phyloP scores from a whole-genome alignment of 129 eudicot species.

The Flaveria linearis region DNA sequence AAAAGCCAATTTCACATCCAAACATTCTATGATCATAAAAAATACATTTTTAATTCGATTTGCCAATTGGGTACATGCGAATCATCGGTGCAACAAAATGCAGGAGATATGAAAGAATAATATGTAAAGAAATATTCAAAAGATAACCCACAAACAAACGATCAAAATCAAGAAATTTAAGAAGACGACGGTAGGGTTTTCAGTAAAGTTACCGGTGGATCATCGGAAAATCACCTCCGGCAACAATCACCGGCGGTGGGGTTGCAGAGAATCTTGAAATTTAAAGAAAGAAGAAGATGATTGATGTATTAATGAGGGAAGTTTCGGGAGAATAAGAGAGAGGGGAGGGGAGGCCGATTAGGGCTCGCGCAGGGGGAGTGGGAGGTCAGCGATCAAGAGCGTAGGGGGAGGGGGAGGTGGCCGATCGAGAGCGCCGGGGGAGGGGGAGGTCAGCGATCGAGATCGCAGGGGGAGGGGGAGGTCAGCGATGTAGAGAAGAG shows the following conservation, averaged over 20 bases:
- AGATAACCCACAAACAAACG: slow-evolving; percentile 22
- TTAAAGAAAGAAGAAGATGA: background rate
- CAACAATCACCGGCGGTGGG: slow-evolving; percentile 13
- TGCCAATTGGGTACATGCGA: background rate
- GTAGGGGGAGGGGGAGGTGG: too few relatives aligned
- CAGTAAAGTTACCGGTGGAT: slow-evolving; percentile 26
- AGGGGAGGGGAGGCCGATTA: too few relatives aligned
- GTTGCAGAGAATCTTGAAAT: slow-evolving; percentile 19
- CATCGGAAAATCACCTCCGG: slow-evolving; percentile 9
- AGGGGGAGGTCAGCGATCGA: too few relatives aligned
- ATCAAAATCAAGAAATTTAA: background rate
- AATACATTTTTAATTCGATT: background rate
- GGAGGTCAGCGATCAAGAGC: too few relatives aligned
- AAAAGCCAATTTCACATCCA: background rate
- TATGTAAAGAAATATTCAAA: slow-evolving; percentile 3
- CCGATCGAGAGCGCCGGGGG: too few relatives aligned
- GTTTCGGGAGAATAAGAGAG: slow-evolving; percentile 11
- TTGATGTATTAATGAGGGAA: background rate
- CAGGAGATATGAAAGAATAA: background rate
- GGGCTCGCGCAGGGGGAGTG: too few relatives aligned
- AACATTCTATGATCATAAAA: background rate
- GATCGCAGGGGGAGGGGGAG: too few relatives aligned
- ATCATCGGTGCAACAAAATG: background rate
- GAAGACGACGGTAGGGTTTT: slow-evolving; percentile 20
- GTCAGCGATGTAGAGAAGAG: too few relatives aligned